These are phyloP conservation scores for Eutrema heterophyllum DNA, from an alignment of 345 rosid species.

Conservation along the genomic window DNA sequence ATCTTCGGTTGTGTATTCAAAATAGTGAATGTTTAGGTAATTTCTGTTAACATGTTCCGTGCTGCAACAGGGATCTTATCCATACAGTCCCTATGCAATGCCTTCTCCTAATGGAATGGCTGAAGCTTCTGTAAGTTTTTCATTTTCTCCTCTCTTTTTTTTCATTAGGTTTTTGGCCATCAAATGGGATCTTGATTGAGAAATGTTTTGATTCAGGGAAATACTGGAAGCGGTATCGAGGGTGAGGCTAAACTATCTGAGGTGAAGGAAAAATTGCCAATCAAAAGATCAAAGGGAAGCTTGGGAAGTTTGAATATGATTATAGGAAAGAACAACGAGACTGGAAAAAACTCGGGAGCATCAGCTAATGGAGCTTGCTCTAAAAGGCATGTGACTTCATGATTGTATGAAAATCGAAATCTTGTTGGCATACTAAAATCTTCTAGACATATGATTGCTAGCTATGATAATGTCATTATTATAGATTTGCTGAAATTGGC, in stretches of 20 bases:
- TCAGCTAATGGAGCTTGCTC: conserved; percentile 82
- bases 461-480: background rate
- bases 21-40: background rate
- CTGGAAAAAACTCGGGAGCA: conserved; percentile 62
- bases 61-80: conserved; percentile 75
- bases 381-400: conserved; percentile 55
- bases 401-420: background rate
- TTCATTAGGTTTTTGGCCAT: background rate
- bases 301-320: conserved; percentile 91
- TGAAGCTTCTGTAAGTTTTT: conserved; percentile 66
- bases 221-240: conserved; percentile 56
- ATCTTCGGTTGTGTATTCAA: conserved; percentile 5
- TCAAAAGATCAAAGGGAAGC: conserved; percentile 97
- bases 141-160: background rate
- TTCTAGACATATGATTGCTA: background rate
- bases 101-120: conserved; percentile 84
- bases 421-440: background rate
- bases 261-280: conserved; percentile 84
- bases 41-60: conserved; percentile 5
- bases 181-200: conserved; percentile 14
- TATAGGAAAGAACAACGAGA: conserved; percentile 66
- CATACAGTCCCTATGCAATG: conserved; percentile 93
- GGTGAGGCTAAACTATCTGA: conserved; percentile 76
- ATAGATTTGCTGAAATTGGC: conserved; percentile 25
- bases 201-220: conserved; percentile 49